Evolutionary conservation across 129 eudicot species (phyloP).

Genomic region (Pseudognaphalium luteoalbum): DNA sequence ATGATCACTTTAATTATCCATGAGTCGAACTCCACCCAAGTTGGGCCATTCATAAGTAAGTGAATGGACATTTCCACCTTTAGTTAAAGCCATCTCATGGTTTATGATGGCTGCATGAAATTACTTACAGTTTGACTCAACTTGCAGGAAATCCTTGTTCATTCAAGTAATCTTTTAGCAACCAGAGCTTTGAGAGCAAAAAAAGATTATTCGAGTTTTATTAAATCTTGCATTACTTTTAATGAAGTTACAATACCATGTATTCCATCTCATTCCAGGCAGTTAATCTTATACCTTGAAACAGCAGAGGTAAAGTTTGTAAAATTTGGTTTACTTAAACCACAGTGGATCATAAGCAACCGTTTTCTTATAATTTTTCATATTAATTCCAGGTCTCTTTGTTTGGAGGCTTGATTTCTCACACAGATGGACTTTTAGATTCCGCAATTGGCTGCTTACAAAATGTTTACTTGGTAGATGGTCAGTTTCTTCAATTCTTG

Average conservation of each 20-base stretch:
- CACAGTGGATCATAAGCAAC: not conserved
- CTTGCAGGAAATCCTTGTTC: constrained; percentile 80
- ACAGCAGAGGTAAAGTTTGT: constrained; percentile 66
- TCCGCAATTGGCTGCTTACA: constrained; percentile 67
- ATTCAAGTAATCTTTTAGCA: constrained; percentile 68
- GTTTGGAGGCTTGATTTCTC: constrained; percentile 67
- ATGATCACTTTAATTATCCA: too few relatives aligned
- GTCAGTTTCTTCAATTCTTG: constrained; percentile 45
- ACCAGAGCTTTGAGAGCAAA: constrained; percentile 51
- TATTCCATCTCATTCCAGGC: constrained; percentile 55
- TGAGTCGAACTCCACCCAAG: too few relatives aligned
- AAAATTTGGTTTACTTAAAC: constrained; percentile 7
- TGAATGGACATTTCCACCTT: too few relatives aligned
- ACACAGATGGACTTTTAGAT: constrained; percentile 69
- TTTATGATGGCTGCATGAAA: constrained; percentile 21
- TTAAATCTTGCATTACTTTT: constrained; percentile 77
- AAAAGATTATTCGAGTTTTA: constrained; percentile 39
- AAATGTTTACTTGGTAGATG: constrained; percentile 41
- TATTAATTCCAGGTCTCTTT: constrained; percentile 55
- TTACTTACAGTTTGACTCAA: constrained; percentile 22
- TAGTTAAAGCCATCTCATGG: constrained; percentile 5
- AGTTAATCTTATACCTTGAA: constrained; percentile 77
- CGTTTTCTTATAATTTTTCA: constrained; percentile 4
- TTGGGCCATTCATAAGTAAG: too few relatives aligned
- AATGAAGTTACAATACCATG: constrained; percentile 89